A percentile compares a stretch with the other conserved stretches of the same genome.
Conservation (phyloP, 75 land plant genomes). For the Cupressus sempervirens region DNA sequence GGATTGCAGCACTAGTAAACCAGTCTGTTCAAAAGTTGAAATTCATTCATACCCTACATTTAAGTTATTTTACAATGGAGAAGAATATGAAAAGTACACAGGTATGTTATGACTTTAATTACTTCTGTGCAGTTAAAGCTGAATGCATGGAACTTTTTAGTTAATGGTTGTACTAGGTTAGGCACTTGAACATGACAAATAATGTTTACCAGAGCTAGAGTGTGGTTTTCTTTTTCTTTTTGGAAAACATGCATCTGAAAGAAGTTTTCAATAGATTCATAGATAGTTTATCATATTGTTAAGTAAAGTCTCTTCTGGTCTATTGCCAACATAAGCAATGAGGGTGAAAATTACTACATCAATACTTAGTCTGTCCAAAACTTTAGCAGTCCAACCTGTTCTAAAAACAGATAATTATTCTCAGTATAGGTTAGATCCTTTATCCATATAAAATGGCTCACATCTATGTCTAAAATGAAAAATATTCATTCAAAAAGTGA, state of each 20-base stretch:
- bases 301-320: background rate
- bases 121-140: background rate
- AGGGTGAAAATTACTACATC: background rate
- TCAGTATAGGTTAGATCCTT: background rate
- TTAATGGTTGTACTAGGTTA: background rate
- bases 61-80: constrained; percentile 85
- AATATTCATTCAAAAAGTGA: too few species aligned
- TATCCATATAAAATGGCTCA: background rate
- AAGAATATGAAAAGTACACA: constrained; percentile 82
- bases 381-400: background rate
- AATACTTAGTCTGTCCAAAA: background rate
- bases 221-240: background rate
- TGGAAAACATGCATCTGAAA: background rate
- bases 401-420: background rate
- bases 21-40: constrained; percentile 70
- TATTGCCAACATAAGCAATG: background rate
- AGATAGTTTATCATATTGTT: background rate
- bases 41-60: constrained; percentile 91
- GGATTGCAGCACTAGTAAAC: constrained; percentile 69
- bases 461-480: background rate
- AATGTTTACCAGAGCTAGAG: background rate
- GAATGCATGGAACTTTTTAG: background rate
- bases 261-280: background rate
- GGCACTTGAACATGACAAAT: background rate
- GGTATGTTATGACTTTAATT: constrained; percentile 31